Base-by-base conservation (phyloP, 148 eudicot genomes). In the Hydrangea macrophylla region DNA sequence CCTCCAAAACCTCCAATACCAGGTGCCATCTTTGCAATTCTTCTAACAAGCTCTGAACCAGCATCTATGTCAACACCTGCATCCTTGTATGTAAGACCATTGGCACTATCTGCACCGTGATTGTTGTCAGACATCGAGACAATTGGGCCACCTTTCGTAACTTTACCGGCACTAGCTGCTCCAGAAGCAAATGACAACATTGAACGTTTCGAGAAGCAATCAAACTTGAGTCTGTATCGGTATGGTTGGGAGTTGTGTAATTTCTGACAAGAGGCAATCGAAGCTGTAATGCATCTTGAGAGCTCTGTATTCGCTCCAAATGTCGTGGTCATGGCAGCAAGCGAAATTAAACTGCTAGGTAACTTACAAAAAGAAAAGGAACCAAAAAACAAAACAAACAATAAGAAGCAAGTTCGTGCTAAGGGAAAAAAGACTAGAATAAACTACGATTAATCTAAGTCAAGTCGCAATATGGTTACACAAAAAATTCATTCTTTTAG, bases 1-100 rank as follows among this genome's bases (percentile, higher is more conserved):
- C 98, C 98, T 13, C 98, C 96, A 66, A 93, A 93, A 25, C 98
- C 98, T 67, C 98, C 98, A 71, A 90, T 88, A 12, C 92, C 95
- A 61, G 92, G 92, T 15, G 92, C 90, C 98, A 93, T 90, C 62
- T 86, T 90, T 0, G 92, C 90, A 22, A 93, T 93, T 32, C 96
- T 81, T 26, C 65, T 62, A n/a, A 93, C 98, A 55, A 93, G 95
- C 75, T 93, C 95, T 0, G 98, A 70, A 26, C 96, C 98, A 25
- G 96, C 95, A 79, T 93, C 98, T 6, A 93, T 93, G 69, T 93
- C 98, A 26, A 93, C 98, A 18, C 98, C 96, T 24, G 98, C 95
- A 30, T 82, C 92, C 72, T 86, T 88, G 23, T 90, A 93, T 13
- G 98, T 90, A 20, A 93, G 88, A 0, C 83, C 83, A n/a, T 55